Conservation (phyloP, 768 basidiomycete genomes). For the Pleurotus eryngii region DNA sequence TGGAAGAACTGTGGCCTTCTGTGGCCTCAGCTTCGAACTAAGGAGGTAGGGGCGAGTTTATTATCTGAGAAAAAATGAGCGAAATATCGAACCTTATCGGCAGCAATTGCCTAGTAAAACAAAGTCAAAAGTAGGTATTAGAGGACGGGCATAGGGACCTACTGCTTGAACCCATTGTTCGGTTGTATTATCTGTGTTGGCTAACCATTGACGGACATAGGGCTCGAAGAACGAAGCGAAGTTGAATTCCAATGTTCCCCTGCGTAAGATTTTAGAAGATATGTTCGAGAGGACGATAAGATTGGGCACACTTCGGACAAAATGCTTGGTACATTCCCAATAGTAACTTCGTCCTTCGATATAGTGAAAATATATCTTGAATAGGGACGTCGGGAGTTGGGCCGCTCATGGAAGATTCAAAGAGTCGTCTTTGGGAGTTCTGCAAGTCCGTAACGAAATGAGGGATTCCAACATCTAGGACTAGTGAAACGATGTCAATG, state of each 20-base stretch:
- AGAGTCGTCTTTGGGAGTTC: constrained; percentile 65
- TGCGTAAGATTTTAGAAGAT: constrained; percentile 20
- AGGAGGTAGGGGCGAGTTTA: neutral
- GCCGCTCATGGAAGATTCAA: constrained; percentile 82
- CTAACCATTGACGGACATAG: constrained; percentile 84
- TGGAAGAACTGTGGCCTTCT: constrained; percentile 93
- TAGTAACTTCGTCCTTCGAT: constrained; percentile 72
- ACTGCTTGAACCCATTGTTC: constrained; percentile 92
- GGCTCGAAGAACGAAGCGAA: constrained; percentile 79
- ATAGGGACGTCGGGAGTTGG: constrained; percentile 87
- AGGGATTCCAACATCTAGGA: constrained; percentile 67
- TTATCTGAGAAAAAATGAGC: neutral
- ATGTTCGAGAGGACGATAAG: neutral
- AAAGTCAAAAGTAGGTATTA: neutral
- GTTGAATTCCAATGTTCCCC: constrained; percentile 61
- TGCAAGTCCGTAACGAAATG: constrained; percentile 65
- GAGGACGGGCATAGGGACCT: constrained; percentile 26
- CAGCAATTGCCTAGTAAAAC: constrained; percentile 62
- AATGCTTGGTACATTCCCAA: constrained; percentile 82
- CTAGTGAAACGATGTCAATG: constrained; percentile 73
- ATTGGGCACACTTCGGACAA: constrained; percentile 54
- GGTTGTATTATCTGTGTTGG: constrained; percentile 87
- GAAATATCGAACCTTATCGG: constrained; percentile 61
- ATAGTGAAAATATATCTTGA: constrained; percentile 86
- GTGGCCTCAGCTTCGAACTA: constrained; percentile 77